These are phyloP conservation scores for Blepharisma undulans DNA, from an alignment of 169 alveolate species.

Conservation along the genomic window DNA sequence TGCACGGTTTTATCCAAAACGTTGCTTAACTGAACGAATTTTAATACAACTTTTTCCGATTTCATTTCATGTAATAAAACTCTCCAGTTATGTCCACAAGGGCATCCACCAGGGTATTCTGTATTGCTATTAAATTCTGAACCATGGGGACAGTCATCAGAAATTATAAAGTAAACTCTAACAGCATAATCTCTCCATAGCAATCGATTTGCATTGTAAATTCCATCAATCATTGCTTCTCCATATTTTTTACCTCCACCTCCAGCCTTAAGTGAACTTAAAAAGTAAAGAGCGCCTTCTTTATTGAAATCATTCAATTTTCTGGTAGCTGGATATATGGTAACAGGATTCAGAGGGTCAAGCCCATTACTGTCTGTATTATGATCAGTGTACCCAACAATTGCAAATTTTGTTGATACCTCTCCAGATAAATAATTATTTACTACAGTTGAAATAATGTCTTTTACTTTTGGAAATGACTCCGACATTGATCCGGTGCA, in stretches of 20 bases:
- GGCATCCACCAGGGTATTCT: background rate
- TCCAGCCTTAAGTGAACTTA: background rate
- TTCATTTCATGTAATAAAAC: background rate
- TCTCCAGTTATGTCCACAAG: background rate
- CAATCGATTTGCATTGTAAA: background rate
- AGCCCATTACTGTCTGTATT: background rate
- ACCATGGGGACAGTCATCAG: background rate
- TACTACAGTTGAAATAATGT: background rate
- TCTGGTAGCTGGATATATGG: background rate
- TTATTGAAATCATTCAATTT: background rate
- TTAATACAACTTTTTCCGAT: background rate
- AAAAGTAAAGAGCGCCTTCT: background rate
- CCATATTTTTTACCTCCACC: background rate
- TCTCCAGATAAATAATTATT: background rate
- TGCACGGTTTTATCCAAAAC: background rate
- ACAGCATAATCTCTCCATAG: background rate
- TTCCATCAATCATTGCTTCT: constrained; percentile 9
- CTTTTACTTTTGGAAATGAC: background rate
- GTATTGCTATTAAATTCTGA: background rate
- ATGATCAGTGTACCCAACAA: constrained; percentile 51
- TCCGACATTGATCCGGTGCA: constrained; percentile 45
- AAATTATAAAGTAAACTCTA: background rate
- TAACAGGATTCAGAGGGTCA: constrained; percentile 2
- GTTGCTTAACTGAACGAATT: background rate
- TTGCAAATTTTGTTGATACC: background rate